A percentile compares a stretch with the other conserved stretches of the same genome.
Conservation (phyloP, 192 early-diverging fungal species). For the Podochytrium sp. region DNA sequence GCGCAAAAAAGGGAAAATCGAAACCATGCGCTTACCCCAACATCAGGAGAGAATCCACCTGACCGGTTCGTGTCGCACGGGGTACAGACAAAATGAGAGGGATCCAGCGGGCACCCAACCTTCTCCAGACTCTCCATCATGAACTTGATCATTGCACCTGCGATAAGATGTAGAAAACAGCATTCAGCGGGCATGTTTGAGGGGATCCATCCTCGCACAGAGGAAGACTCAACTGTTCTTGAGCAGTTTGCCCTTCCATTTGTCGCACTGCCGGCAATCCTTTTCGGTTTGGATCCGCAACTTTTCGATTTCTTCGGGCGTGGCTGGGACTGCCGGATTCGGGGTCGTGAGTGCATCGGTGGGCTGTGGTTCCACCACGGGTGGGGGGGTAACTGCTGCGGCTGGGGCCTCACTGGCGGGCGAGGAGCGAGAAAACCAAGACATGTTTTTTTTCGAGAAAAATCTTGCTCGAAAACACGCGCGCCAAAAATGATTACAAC, state of each 20-base stretch:
- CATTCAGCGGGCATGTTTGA: neutral
- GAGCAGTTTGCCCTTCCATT: conserved; percentile 76
- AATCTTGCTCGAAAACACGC: too few relatives aligned
- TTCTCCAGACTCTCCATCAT: conserved; percentile 80
- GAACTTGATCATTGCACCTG: conserved; percentile 82
- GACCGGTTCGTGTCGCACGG: conserved; percentile 81
- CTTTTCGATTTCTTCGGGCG: neutral
- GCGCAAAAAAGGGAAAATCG: neutral
- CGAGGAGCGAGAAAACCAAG: too few relatives aligned
- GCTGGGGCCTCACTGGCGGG: too few relatives aligned
- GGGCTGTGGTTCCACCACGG: too few relatives aligned
- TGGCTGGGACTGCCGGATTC: too few relatives aligned
- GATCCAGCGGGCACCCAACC: conserved; percentile 64
- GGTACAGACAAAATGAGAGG: conserved; percentile 73
- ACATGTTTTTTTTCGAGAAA: too few relatives aligned
- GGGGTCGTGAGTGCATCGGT: too few relatives aligned
- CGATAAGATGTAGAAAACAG: neutral
- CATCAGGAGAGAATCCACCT: conserved; percentile 84
- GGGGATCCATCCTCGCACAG: neutral
- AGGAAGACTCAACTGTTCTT: conserved; percentile 46
- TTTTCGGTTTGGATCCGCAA: conserved; percentile 16
- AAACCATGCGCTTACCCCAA: conserved; percentile 55
- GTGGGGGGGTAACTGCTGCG: too few relatives aligned
- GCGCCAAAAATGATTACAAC: too few relatives aligned
- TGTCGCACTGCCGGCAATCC: conserved; percentile 65